A percentile compares a stretch with the other conserved stretches of the same genome.
Evolutionary conservation across 2,329 filamentous ascomycete genomes (phyloP).

Genomic region (Xenoacremonium recifei): DNA sequence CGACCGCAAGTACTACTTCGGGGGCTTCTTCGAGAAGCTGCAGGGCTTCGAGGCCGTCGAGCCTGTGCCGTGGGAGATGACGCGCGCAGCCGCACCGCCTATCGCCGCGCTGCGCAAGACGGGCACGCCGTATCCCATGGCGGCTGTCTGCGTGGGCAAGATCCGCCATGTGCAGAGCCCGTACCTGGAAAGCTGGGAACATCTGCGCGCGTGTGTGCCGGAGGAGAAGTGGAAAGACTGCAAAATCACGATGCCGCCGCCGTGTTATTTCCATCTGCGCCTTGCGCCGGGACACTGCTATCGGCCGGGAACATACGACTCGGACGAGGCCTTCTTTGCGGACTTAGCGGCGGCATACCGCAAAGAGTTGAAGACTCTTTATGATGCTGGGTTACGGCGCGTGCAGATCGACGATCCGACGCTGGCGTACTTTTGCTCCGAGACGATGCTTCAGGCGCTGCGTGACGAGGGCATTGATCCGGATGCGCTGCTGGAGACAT

Average conservation of each 20-base stretch:
- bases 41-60: conserved; percentile 37
- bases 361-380: conserved; percentile 52
- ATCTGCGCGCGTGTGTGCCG: conserved; percentile 44
- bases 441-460: conserved; percentile 61
- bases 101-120: conserved; percentile 38
- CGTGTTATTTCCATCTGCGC: conserved; percentile 63
- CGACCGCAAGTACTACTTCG: conserved; percentile 48
- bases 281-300: conserved; percentile 54
- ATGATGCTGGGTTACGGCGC: conserved; percentile 54
- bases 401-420: conserved; percentile 64
- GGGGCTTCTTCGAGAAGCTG: conserved; percentile 48
- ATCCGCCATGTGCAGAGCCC: conserved; percentile 40
- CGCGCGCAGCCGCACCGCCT: conserved; percentile 36
- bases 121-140: conserved; percentile 38
- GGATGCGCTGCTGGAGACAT: conserved; percentile 65
- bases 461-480: conserved; percentile 57
- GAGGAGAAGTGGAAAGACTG: conserved; percentile 59
- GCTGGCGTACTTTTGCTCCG: conserved; percentile 65
- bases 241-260: conserved; percentile 67
- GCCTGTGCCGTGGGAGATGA: conserved; percentile 38
- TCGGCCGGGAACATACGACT: conserved; percentile 48
- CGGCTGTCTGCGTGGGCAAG: conserved; percentile 41
- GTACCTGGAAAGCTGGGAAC: conserved; percentile 42
- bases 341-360: conserved; percentile 57
- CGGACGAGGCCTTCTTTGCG: conserved; percentile 55